Percentiles rank a stretch among this genome's conserved stretches.
Conservation (phyloP, 179 eudicot genomes). For the Drosera spatulata region DNA sequence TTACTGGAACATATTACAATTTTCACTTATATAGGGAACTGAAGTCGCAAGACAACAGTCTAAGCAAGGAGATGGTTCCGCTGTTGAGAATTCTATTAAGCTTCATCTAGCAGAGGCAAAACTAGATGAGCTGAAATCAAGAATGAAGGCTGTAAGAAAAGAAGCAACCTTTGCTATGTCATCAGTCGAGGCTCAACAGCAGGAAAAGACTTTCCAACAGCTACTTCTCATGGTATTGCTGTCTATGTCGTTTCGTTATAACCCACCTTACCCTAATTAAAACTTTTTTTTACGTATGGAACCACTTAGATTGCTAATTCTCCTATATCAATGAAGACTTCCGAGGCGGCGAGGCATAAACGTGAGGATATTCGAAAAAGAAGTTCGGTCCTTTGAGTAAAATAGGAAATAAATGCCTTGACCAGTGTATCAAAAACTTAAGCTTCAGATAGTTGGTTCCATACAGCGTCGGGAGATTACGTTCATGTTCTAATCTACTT, state of each 20-base stretch:
- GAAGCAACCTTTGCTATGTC: constrained; percentile 82
- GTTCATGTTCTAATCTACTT: too few species aligned
- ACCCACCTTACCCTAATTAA: neutral
- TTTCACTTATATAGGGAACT: constrained; percentile 26
- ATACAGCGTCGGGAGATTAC: too few species aligned
- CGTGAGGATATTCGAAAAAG: too few species aligned
- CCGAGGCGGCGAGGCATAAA: too few species aligned
- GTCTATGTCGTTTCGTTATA: neutral
- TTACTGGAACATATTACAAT: too few species aligned
- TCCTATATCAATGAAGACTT: too few species aligned
- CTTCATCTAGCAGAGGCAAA: constrained; percentile 60
- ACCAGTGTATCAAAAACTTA: too few species aligned
- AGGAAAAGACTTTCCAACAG: constrained; percentile 54
- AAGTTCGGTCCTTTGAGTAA: too few species aligned
- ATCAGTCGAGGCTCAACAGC: constrained; percentile 79
- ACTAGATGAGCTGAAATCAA: constrained; percentile 54
- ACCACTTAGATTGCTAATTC: neutral
- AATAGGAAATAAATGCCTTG: too few species aligned
- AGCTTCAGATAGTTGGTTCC: too few species aligned
- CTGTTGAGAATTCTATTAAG: constrained; percentile 38
- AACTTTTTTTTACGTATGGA: neutral
- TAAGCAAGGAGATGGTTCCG: constrained; percentile 40
- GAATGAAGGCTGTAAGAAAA: constrained; percentile 59
- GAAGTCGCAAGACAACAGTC: constrained; percentile 59
- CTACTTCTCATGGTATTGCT: constrained; percentile 57